Evolutionary conservation across 2,329 filamentous ascomycete species (phyloP), one percentile per base, ranked within the genome.

Genomic region (Epichloe amarillans): DNA sequence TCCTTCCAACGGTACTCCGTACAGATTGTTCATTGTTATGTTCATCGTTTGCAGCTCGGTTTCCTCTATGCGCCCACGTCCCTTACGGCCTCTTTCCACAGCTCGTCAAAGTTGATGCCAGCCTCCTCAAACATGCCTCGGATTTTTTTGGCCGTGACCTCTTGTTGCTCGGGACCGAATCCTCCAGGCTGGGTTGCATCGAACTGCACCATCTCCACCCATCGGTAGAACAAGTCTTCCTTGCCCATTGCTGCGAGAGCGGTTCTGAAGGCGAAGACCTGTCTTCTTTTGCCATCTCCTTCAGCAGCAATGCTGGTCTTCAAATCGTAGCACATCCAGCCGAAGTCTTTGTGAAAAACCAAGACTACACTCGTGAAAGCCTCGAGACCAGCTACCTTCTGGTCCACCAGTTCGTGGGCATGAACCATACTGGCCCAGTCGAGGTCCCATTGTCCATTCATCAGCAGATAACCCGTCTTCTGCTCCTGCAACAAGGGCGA

Each of bases 201-300:
- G 61, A 82, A 94, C 68, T 96, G 89, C 47, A 96, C 82, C 62
- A 94, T 77, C 70, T 96, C 90, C 46, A 95, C 86, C 88, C 89
- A 95, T 50, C 84, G 80, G 70, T 86, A 95, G 70, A 96, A 96
- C 49, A 96, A 66, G 56, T 85, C 82, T 65, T 95, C 90, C 68
- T 95, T 95, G 42, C 85, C 88, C 66, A 93, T 74, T 3, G 75
- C 75, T 1, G 78, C 75, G 58, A 96, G 73, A 19, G 82, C 81
- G 42, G 93, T 84, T 59, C 87, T 83, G 64, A 96, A 94, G 3
- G 77, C 76, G 55, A 93, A 79, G 8, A 96, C 83, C 67, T 93
- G 88, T 55, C 82, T 78, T 57, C 82, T 71, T 46, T 78, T 77
- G 54, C 82, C 76, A 52, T 86, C 82, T 56, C 84, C 79, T 41